Evolutionary conservation across 192 early-diverging fungal genomes (phyloP).

Genomic region (Coemansia reversa): DNA sequence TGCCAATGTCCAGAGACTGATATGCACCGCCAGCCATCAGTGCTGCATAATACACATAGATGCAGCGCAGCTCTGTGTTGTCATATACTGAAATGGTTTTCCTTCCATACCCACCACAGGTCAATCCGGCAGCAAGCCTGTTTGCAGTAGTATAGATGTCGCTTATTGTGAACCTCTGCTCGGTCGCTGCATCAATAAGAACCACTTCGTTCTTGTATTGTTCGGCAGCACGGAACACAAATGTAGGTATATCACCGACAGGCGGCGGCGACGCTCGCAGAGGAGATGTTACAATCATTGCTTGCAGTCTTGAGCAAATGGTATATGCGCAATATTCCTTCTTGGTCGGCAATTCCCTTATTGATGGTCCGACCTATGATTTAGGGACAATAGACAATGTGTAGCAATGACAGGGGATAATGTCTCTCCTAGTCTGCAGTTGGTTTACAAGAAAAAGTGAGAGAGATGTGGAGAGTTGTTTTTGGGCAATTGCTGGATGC

Average conservation of each 20-base stretch:
- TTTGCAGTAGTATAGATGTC: slow-evolving; percentile 41
- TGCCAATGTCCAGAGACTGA: slow-evolving; percentile 44
- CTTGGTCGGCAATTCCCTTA: not conserved
- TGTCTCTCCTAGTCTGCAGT: no score
- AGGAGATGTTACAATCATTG: slow-evolving; percentile 48
- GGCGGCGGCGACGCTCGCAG: slow-evolving; percentile 31
- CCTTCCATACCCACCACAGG: slow-evolving; percentile 20
- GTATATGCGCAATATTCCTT: not conserved
- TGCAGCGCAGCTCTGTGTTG: slow-evolving; percentile 35
- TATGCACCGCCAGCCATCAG: slow-evolving; percentile 47
- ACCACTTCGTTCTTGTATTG: slow-evolving; percentile 30
- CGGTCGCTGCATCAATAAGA: slow-evolving; percentile 38
- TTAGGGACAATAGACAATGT: not conserved
- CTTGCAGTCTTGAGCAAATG: not conserved
- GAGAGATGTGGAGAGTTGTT: no score
- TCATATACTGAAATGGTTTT: slow-evolving; percentile 40
- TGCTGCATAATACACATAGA: slow-evolving; percentile 50
- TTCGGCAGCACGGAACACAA: slow-evolving; percentile 43
- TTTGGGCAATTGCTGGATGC: no score
- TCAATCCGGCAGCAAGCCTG: slow-evolving; percentile 37
- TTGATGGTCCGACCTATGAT: not conserved
- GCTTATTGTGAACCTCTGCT: slow-evolving; percentile 36
- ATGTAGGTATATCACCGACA: slow-evolving; percentile 48
- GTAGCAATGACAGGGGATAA: not conserved
- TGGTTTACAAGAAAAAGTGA: no score